phyloP scores from a whole-genome alignment of 768 basidiomycete genomes.

The Pulveroboletus sp. region DNA sequence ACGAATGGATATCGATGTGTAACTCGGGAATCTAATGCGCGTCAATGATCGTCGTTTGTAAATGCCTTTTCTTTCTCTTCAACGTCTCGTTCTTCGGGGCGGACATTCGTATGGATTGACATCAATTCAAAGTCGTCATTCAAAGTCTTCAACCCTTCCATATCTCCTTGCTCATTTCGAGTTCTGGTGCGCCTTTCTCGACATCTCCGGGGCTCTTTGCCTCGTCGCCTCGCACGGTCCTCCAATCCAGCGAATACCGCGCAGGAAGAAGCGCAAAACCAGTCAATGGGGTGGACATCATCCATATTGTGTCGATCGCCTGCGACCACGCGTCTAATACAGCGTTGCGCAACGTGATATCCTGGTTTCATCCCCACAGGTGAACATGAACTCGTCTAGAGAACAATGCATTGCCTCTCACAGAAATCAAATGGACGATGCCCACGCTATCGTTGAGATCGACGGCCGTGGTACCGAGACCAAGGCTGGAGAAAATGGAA shows the following conservation, averaged over 20 bases:
- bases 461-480: slow-evolving; percentile 36
- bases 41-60: neutral
- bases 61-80: neutral
- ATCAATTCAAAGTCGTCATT: neutral
- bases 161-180: neutral
- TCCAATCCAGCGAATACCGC: slow-evolving; percentile 58
- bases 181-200: slow-evolving; percentile 21
- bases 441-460: slow-evolving; percentile 46
- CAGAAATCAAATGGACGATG: slow-evolving; percentile 33
- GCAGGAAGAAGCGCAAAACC: slow-evolving; percentile 56
- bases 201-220: slow-evolving; percentile 24
- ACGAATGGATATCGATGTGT: neutral
- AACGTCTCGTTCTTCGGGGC: neutral
- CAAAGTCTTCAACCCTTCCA: too few species aligned
- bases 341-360: slow-evolving; percentile 43
- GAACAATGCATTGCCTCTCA: neutral
- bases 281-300: slow-evolving; percentile 54
- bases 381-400: too few species aligned
- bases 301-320: slow-evolving; percentile 62
- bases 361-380: slow-evolving; percentile 28
- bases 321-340: slow-evolving; percentile 61
- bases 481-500: slow-evolving; percentile 26
- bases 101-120: neutral
- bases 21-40: slow-evolving; percentile 1
- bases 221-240: slow-evolving; percentile 37